A percentile compares a stretch with the other conserved stretches of the same genome.
Evolutionary conservation across 1,284 basidiomycete species (phyloP).

Genomic region (Ustilago esculenta): DNA sequence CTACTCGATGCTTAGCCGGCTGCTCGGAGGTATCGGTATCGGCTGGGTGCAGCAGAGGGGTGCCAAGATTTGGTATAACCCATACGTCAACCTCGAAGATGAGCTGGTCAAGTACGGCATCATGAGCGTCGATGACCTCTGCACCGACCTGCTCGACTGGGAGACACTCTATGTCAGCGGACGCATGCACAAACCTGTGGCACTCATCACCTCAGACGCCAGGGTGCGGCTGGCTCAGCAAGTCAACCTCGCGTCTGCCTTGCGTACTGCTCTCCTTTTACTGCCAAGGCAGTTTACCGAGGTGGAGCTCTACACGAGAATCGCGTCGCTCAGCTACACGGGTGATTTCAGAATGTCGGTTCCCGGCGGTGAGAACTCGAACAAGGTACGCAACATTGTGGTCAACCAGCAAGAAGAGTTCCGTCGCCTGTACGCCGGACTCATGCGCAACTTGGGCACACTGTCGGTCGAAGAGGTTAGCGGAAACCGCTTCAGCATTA

Average conservation of each 20-base stretch:
- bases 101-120: slow-evolving; percentile 98
- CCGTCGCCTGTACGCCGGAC: slow-evolving; percentile 81
- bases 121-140: slow-evolving; percentile 87
- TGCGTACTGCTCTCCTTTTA: slow-evolving; percentile 78
- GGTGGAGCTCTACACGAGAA: slow-evolving; percentile 81
- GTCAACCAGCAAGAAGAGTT: slow-evolving; percentile 83
- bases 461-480: slow-evolving; percentile 46
- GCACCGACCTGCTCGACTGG: slow-evolving; percentile 91
- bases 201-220: slow-evolving; percentile 73
- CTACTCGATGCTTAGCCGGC: slow-evolving; percentile 85
- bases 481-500: slow-evolving; percentile 39
- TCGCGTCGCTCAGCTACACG: slow-evolving; percentile 86
- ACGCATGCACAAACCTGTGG: slow-evolving; percentile 89
- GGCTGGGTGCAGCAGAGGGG: slow-evolving; percentile 79
- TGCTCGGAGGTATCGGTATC: slow-evolving; percentile 81
- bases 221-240: slow-evolving; percentile 90
- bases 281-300: slow-evolving; percentile 77
- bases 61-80: slow-evolving; percentile 82
- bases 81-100: slow-evolving; percentile 57
- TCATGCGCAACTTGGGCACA: slow-evolving; percentile 54
- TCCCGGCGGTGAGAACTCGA: slow-evolving; percentile 90
- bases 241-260: slow-evolving; percentile 88
- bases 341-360: slow-evolving; percentile 87
- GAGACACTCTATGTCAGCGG: slow-evolving; percentile 91
- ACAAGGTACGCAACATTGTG: slow-evolving; percentile 82